Evolutionary conservation across 2,329 filamentous ascomycete species (phyloP).

Genomic region (Plectosphaerella cucumerina): DNA sequence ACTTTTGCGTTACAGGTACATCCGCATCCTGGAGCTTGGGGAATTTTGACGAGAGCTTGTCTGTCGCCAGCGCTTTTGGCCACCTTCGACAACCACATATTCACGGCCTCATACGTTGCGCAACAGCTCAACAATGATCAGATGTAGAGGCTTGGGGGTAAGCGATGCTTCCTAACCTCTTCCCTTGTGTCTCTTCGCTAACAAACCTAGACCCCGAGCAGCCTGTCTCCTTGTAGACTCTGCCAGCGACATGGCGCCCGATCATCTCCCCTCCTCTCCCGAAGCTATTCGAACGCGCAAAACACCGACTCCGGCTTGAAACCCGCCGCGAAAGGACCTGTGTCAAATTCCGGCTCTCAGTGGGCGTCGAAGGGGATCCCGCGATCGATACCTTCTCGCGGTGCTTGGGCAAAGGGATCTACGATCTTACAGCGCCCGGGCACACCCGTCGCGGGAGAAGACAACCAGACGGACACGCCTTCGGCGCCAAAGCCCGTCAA

Average conservation of each 20-base stretch:
- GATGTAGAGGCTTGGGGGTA: slow-evolving; percentile 36
- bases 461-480: not conserved
- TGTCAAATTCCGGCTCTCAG: not conserved
- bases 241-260: slow-evolving; percentile 24
- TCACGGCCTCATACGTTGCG: slow-evolving; percentile 8
- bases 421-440: too few relatives aligned
- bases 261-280: slow-evolving; percentile 1
- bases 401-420: too few relatives aligned
- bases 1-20: too few relatives aligned
- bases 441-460: too few relatives aligned
- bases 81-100: not conserved
- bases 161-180: slow-evolving; percentile 1
- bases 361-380: too few relatives aligned
- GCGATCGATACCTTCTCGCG: too few relatives aligned
- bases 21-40: too few relatives aligned
- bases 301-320: not conserved
- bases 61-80: not conserved
- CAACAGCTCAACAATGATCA: slow-evolving; percentile 30
- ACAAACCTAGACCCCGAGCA: slow-evolving; percentile 26
- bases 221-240: slow-evolving; percentile 35
- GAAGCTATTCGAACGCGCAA: slow-evolving; percentile 8
- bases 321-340: not conserved
- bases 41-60: not conserved
- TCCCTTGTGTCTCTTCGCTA: not conserved
- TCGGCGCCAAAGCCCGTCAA: not conserved